Conservation (phyloP, 2,329 filamentous ascomycete genomes). For the Monilinia aucupariae region DNA sequence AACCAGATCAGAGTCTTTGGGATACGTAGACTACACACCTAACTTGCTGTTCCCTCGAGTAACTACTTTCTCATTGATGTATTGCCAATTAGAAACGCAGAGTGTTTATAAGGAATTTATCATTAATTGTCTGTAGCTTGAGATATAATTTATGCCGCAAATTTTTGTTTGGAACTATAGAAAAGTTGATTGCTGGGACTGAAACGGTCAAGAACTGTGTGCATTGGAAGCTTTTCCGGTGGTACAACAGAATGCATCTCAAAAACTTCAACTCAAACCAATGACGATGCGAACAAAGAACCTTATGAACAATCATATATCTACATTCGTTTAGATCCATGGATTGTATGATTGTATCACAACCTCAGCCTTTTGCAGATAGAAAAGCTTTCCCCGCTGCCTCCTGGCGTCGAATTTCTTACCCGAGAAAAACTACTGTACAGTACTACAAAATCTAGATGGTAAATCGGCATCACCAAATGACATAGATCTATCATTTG, state of each 20-base stretch:
- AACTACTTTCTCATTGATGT: neutral
- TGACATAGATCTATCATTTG: neutral
- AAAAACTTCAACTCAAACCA: neutral
- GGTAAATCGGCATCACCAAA: neutral
- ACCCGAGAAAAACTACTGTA: neutral
- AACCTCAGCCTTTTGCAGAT: constrained; percentile 11
- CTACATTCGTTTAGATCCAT: constrained; percentile 2
- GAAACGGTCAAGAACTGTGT: neutral
- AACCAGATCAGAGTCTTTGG: no score
- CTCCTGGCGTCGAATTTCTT: neutral
- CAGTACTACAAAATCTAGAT: neutral
- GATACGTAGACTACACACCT: no score
- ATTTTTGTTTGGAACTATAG: neutral
- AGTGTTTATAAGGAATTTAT: neutral
- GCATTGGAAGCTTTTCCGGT: neutral
- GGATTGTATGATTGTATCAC: constrained; percentile 5
- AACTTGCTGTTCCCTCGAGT: no score
- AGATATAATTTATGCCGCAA: neutral
- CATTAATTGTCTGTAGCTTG: constrained; percentile 3
- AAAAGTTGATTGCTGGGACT: neutral
- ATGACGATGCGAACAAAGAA: neutral
- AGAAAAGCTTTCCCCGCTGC: neutral
- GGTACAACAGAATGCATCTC: neutral
- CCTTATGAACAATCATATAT: neutral
- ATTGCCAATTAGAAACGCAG: neutral